These are phyloP conservation scores for Daldinia sp. DNA, from an alignment of 2,329 filamentous ascomycete species.

Conservation along the genomic window DNA sequence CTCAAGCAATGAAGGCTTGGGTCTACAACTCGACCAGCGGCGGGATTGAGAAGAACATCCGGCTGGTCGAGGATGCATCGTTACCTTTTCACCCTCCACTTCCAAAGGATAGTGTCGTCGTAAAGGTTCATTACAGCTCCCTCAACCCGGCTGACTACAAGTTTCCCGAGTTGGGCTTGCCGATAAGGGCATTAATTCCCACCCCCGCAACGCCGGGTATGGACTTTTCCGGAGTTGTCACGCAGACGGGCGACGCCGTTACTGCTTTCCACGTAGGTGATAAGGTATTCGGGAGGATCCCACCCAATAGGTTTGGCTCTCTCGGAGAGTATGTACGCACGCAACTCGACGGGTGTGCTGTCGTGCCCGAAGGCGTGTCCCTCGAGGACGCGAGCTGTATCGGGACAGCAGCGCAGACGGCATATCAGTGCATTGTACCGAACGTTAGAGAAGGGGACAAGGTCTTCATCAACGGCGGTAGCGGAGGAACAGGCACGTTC, in stretches of 20 bases:
- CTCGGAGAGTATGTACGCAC: slow-evolving; percentile 58
- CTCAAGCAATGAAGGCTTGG: slow-evolving; percentile 66
- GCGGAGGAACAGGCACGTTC: slow-evolving; percentile 70
- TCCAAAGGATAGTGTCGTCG: slow-evolving; percentile 62
- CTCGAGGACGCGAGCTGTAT: slow-evolving; percentile 57
- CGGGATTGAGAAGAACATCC: slow-evolving; percentile 66
- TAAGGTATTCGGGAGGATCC: slow-evolving; percentile 59
- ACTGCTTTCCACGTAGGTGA: slow-evolving; percentile 55
- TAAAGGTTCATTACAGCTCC: slow-evolving; percentile 65
- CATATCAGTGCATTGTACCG: slow-evolving; percentile 62
- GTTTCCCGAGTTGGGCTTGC: slow-evolving; percentile 62
- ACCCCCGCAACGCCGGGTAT: slow-evolving; percentile 62
- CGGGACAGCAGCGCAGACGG: slow-evolving; percentile 61
- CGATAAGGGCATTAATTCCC: slow-evolving; percentile 55
- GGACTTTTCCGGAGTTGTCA: slow-evolving; percentile 62
- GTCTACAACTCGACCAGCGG: slow-evolving; percentile 61
- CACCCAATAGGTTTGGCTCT: slow-evolving; percentile 54
- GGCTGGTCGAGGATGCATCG: slow-evolving; percentile 57
- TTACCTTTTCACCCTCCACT: slow-evolving; percentile 54
- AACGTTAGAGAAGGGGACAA: slow-evolving; percentile 62
- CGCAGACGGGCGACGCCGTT: slow-evolving; percentile 46
- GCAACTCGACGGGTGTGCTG: slow-evolving; percentile 49
- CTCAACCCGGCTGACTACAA: slow-evolving; percentile 77
- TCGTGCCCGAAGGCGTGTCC: slow-evolving; percentile 58
- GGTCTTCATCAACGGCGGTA: slow-evolving; percentile 74